phyloP scores from a whole-genome alignment of 2,329 filamentous ascomycete genomes.

The Ceratocystiopsis brevicomis region DNA sequence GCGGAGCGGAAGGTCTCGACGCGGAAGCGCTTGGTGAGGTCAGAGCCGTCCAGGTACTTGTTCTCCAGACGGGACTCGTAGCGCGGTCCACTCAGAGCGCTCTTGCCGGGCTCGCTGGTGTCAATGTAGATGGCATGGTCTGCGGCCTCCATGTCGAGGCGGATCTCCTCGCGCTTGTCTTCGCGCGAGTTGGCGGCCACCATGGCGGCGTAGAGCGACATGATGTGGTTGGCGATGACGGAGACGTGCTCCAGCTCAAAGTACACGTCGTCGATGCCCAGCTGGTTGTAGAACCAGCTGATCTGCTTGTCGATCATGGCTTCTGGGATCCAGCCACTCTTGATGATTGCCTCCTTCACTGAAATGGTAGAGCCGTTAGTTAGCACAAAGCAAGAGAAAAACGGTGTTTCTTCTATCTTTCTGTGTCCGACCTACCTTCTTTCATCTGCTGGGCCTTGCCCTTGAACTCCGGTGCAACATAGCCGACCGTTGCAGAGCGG shows the following conservation, averaged over 20 bases:
- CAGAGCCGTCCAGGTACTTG: conserved; percentile 80
- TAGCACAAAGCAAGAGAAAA: background rate
- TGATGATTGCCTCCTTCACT: conserved; percentile 62
- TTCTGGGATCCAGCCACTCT: conserved; percentile 70
- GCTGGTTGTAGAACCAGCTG: conserved; percentile 91
- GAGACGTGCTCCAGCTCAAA: conserved; percentile 78
- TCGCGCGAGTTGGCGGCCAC: conserved; percentile 82
- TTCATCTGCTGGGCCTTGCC: conserved; percentile 87
- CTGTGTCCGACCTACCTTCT: conserved; percentile 33
- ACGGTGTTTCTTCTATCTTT: background rate
- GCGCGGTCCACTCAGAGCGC: conserved; percentile 56
- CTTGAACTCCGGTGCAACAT: conserved; percentile 84
- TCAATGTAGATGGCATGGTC: conserved; percentile 98
- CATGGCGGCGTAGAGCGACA: conserved; percentile 91
- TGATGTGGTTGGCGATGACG: conserved; percentile 83
- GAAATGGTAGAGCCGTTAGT: too few species aligned
- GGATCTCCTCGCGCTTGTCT: conserved; percentile 86
- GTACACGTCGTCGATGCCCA: conserved; percentile 94
- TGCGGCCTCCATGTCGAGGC: conserved; percentile 80
- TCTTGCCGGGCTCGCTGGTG: conserved; percentile 77
- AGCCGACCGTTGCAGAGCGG: conserved; percentile 79
- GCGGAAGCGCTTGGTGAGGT: conserved; percentile 57
- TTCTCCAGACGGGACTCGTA: conserved; percentile 88
- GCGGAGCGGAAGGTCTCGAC: conserved; percentile 95
- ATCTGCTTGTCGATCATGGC: conserved; percentile 72